phyloP scores from a whole-genome alignment of 495 filamentous ascomycete species.

The Clavariopsis aquatica region DNA sequence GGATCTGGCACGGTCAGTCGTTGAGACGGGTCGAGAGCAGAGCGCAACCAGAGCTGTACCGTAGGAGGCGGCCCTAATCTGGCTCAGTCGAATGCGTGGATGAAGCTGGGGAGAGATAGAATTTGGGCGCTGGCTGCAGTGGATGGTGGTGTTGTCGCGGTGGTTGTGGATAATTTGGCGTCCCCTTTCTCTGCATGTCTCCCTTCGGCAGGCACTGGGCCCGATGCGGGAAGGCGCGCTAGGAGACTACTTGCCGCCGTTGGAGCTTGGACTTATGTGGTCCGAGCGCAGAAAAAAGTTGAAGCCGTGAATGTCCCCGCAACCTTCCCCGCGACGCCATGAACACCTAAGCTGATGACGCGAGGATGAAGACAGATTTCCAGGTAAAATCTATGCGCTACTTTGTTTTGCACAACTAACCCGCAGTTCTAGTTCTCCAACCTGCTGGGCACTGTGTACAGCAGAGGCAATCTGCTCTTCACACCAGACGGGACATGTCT shows the following conservation, averaged over 20 bases:
- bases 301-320: slow-evolving; percentile 14
- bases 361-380: slow-evolving; percentile 92
- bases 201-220: slow-evolving; percentile 38
- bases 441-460: slow-evolving; percentile 94
- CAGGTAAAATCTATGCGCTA: slow-evolving; percentile 57
- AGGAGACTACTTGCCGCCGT: slow-evolving; percentile 4
- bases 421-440: slow-evolving; percentile 73
- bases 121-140: background rate
- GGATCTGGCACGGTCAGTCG: slow-evolving; percentile 5
- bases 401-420: background rate
- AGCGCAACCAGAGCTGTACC: slow-evolving; percentile 2
- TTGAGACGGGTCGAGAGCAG: background rate
- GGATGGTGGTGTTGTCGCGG: slow-evolving; percentile 13
- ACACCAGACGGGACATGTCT: slow-evolving; percentile 94
- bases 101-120: background rate
- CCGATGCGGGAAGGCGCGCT: slow-evolving; percentile 36
- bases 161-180: slow-evolving; percentile 37
- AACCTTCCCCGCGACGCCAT: slow-evolving; percentile 13
- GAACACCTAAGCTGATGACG: background rate
- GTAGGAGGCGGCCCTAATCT: background rate
- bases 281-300: slow-evolving; percentile 35
- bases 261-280: slow-evolving; percentile 5
- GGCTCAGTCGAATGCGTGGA: background rate
- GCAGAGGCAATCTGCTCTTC: slow-evolving; percentile 94
- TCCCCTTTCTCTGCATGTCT: slow-evolving; percentile 39